A percentile compares a stretch with the other conserved stretches of the same genome.
Conservation (phyloP, 2,329 filamentous ascomycete genomes). For the Pseudopyrenochaeta lycopersici region DNA sequence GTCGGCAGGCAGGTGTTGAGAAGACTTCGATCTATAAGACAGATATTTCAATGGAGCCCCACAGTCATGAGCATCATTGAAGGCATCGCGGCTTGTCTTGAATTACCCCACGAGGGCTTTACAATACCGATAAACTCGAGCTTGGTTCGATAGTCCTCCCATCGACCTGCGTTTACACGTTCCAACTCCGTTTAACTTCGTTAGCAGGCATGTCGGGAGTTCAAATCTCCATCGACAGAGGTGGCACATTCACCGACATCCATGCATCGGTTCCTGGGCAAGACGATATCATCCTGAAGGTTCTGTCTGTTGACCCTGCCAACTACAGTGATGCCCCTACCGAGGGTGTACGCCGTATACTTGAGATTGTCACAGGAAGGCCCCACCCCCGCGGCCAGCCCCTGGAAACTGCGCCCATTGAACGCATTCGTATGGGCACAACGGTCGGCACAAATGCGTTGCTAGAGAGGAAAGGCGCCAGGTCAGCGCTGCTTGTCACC, state of each 20-base stretch:
- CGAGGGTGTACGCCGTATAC: slow-evolving; percentile 36
- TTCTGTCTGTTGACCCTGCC: slow-evolving; percentile 38
- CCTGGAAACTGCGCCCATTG: slow-evolving; percentile 4
- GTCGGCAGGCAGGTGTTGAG: no score
- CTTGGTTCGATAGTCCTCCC: no score
- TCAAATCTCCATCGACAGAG: slow-evolving; percentile 14
- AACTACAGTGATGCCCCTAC: slow-evolving; percentile 43
- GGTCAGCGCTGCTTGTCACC: slow-evolving; percentile 34
- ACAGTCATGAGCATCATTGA: no score
- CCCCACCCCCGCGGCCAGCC: slow-evolving; percentile 10
- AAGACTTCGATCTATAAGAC: no score
- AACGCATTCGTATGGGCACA: slow-evolving; percentile 38
- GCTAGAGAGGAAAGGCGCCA: slow-evolving; percentile 40
- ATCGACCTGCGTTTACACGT: no score
- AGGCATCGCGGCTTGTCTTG: no score
- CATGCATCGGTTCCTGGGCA: slow-evolving; percentile 29
- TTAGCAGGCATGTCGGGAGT: no score
- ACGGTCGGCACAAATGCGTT: slow-evolving; percentile 45
- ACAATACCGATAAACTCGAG: no score
- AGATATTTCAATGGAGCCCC: no score
- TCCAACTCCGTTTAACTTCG: no score
- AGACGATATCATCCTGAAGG: slow-evolving; percentile 39
- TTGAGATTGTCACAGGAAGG: slow-evolving; percentile 27
- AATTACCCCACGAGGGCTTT: no score
- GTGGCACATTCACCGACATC: slow-evolving; percentile 29